Conservation (phyloP, 73 alveolate genomes). For the Paramecium primaurelia region DNA sequence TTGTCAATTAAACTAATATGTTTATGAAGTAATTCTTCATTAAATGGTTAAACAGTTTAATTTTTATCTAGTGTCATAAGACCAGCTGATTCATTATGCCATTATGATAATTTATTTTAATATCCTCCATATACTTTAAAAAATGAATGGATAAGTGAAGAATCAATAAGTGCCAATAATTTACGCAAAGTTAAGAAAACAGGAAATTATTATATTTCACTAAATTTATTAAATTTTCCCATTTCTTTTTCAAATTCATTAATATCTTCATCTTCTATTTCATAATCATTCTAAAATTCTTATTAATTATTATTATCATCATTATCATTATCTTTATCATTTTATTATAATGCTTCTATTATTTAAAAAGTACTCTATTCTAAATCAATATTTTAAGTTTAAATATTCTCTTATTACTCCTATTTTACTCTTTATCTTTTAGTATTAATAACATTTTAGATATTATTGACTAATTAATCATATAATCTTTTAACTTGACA, state of each 20-base stretch:
- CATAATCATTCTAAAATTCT: background rate
- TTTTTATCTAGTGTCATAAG: slow-evolving; percentile 35
- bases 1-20: background rate
- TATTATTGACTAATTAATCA: slow-evolving; percentile 57
- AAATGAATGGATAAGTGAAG: slow-evolving; percentile 74
- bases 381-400: background rate
- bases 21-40: slow-evolving; percentile 23
- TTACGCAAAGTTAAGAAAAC: slow-evolving; percentile 77
- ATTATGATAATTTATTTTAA: background rate
- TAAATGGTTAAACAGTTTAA: background rate
- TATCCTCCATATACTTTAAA: slow-evolving; percentile 43
- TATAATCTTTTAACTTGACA: slow-evolving; percentile 82
- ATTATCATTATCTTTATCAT: background rate
- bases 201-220: slow-evolving; percentile 72
- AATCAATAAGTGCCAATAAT: slow-evolving; percentile 81
- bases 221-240: slow-evolving; percentile 67
- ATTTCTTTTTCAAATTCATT: slow-evolving; percentile 47
- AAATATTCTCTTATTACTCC: background rate
- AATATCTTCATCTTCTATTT: background rate
- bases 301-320: background rate
- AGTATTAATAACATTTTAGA: slow-evolving; percentile 60
- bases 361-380: background rate
- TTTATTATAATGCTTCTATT: background rate
- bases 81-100: slow-evolving; percentile 47
- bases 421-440: slow-evolving; percentile 18